Conservation (phyloP, 2,329 filamentous ascomycete species). For the Lasiodiplodia gonubiensis region DNA sequence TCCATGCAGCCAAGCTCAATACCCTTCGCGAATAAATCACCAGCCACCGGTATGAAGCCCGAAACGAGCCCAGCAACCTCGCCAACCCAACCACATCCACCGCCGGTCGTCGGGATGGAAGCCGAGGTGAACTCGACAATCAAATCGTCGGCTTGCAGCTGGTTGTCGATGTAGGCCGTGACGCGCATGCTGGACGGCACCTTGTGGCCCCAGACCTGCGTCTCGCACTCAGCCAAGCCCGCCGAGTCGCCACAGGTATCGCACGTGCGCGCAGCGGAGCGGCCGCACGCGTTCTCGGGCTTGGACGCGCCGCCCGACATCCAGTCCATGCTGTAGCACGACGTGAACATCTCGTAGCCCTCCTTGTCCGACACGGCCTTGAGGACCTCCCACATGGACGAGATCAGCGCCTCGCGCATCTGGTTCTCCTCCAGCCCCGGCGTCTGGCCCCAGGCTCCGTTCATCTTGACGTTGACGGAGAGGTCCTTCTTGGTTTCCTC, state of each 20-base stretch:
- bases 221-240: not conserved
- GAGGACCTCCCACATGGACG: slow-evolving; percentile 14
- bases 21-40: no score
- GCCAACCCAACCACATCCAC: not conserved
- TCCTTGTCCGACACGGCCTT: not conserved
- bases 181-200: slow-evolving; percentile 1
- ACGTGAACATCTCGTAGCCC: not conserved
- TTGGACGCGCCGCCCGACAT: not conserved
- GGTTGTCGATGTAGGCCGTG: slow-evolving; percentile 2
- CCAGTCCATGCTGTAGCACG: not conserved
- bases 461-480: slow-evolving; percentile 1
- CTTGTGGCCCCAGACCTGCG: not conserved
- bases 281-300: not conserved
- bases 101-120: not conserved
- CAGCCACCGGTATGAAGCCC: no score
- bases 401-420: slow-evolving; percentile 16
- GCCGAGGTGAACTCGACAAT: not conserved
- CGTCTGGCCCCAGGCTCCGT: slow-evolving; percentile 17
- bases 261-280: not conserved
- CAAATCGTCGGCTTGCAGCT: slow-evolving; percentile 5
- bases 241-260: not conserved
- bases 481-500: not conserved
- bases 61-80: no score
- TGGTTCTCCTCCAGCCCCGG: slow-evolving; percentile 3
- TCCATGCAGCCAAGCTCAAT: no score